phyloP scores from a whole-genome alignment of 805 yeast species.

The Clavispora phyllophila region DNA sequence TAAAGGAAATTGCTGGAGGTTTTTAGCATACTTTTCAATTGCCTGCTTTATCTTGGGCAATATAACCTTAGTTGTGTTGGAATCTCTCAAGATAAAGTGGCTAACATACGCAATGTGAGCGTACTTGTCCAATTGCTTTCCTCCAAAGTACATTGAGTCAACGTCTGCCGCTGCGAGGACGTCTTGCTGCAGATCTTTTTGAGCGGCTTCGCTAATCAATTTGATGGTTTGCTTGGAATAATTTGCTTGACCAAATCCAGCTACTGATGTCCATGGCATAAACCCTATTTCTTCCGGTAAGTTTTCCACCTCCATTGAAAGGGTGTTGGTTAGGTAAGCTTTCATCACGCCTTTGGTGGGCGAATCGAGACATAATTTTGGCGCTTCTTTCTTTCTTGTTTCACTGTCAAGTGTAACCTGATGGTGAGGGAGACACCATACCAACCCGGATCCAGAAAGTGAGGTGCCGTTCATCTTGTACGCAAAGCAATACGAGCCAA shows the following conservation, averaged over 20 bases:
- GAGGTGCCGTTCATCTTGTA: constrained; percentile 25
- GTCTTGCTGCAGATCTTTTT: constrained; percentile 50
- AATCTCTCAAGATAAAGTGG: constrained; percentile 59
- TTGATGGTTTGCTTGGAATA: constrained; percentile 29
- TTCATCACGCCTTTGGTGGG: constrained; percentile 47
- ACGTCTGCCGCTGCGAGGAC: constrained; percentile 54
- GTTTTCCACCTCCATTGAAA: constrained; percentile 36
- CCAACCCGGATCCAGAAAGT: constrained; percentile 26
- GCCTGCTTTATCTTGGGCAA: constrained; percentile 62
- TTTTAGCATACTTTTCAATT: constrained; percentile 60
- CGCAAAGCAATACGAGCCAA: constrained; percentile 24
- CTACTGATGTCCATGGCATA: constrained; percentile 53
- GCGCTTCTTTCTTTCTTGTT: constrained; percentile 24
- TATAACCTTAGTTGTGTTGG: constrained; percentile 43
- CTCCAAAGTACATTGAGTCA: constrained; percentile 88
- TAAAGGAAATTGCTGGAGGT: constrained; percentile 68
- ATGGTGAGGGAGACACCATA: constrained; percentile 53
- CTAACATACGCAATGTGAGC: constrained; percentile 79
- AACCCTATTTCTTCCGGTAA: constrained; percentile 39
- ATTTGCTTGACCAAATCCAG: constrained; percentile 7
- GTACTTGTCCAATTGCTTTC: constrained; percentile 54
- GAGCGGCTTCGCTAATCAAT: constrained; percentile 44
- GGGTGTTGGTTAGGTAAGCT: constrained; percentile 37
- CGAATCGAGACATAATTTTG: constrained; percentile 35
- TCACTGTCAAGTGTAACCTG: constrained; percentile 31